Evolutionary conservation across 306 rosid species (phyloP).

Genomic region (Trifolium pratense): DNA sequence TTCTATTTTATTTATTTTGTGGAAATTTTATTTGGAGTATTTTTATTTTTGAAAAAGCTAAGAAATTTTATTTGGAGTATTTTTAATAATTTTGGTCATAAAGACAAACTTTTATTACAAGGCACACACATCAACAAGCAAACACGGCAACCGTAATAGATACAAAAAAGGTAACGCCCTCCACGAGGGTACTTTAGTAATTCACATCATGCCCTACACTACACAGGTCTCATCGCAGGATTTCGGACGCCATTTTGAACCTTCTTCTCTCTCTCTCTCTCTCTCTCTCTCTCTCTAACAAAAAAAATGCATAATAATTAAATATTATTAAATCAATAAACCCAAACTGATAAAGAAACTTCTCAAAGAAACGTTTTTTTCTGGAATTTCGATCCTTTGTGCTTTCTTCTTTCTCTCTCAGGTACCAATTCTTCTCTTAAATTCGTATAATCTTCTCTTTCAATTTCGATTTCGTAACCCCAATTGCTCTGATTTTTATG

Average conservation of each 20-base stretch:
- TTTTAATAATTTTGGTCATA: too few relatives aligned
- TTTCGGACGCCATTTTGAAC: slow-evolving; percentile 42
- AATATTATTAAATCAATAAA: neutral
- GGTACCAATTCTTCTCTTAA: slow-evolving; percentile 42
- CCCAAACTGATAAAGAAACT: slow-evolving; percentile 18
- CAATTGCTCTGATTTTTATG: neutral
- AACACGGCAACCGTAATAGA: neutral
- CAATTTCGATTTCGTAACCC: slow-evolving; percentile 1
- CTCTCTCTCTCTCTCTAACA: too few relatives aligned
- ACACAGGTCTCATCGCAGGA: slow-evolving; percentile 28
- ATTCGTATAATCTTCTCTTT: slow-evolving; percentile 13
- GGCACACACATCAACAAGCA: neutral
- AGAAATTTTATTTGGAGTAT: too few relatives aligned
- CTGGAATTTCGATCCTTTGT: slow-evolving; percentile 35
- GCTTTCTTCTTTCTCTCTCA: slow-evolving; percentile 47
- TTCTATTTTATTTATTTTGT: too few relatives aligned
- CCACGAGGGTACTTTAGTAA: slow-evolving; percentile 37
- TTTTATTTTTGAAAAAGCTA: too few relatives aligned
- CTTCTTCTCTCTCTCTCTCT: neutral
- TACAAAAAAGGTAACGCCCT: slow-evolving; percentile 1
- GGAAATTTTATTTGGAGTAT: too few relatives aligned
- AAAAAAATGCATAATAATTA: neutral
- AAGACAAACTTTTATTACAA: neutral
- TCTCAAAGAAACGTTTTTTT: slow-evolving; percentile 40
- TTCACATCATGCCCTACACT: neutral